These are phyloP conservation scores for Aspergillus fijiensis DNA, from an alignment of 2,329 filamentous ascomycete genomes.

Conservation along the genomic window DNA sequence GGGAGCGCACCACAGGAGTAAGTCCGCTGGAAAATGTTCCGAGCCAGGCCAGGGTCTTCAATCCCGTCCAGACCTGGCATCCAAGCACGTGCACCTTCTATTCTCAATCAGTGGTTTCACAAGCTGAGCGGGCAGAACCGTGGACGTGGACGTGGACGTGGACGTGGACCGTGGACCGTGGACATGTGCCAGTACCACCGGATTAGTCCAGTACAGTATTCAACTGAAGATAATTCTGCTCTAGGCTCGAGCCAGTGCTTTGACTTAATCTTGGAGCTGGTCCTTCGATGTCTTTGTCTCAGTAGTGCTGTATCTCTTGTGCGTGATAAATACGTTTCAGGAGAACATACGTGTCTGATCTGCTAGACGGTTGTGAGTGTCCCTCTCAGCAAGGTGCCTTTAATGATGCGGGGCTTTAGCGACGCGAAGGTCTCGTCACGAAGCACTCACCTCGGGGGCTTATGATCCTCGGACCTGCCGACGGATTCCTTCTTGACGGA, in stretches of 20 bases:
- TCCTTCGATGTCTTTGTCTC: no score
- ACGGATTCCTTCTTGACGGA: background rate
- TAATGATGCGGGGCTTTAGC: no score
- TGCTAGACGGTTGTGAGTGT: background rate
- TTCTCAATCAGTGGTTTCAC: conserved; percentile 12
- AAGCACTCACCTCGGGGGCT: no score
- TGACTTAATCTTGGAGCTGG: no score
- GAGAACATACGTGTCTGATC: background rate
- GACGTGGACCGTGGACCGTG: background rate
- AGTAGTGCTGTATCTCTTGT: no score
- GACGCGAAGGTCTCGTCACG: background rate
- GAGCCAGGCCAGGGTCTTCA: background rate
- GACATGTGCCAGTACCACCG: background rate
- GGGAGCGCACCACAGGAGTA: background rate
- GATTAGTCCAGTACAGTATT: background rate
- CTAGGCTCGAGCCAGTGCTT: no score
- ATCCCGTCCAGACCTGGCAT: conserved; percentile 14
- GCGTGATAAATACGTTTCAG: no score
- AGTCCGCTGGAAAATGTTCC: background rate
- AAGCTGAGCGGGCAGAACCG: background rate
- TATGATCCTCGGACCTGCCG: background rate
- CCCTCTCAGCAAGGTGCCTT: no score
- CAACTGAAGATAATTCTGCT: no score
- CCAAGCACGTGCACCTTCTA: conserved; percentile 14
- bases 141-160: no score